A percentile compares a stretch with the other conserved stretches of the same genome.
phyloP scores from a whole-genome alignment of 495 filamentous ascomycete genomes.

The Xylaria flabelliformis region DNA sequence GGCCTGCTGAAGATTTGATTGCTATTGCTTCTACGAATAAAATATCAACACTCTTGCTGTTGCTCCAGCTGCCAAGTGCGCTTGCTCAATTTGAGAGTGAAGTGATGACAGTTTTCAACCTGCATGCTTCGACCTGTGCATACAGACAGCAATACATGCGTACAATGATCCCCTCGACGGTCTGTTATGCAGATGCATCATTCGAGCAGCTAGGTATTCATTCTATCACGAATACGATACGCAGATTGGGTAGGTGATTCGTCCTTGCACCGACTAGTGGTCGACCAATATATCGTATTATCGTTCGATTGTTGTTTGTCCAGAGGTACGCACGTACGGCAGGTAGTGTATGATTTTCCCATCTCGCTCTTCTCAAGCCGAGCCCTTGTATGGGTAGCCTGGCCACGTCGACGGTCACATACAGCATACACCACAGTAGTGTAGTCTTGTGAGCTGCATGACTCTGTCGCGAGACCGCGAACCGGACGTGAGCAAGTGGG shows the following conservation, averaged over 20 bases:
- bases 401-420: conserved; percentile 28
- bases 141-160: neutral
- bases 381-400: neutral
- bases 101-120: conserved; percentile 8
- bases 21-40: conserved; percentile 4
- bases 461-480: conserved; percentile 19
- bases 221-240: conserved; percentile 16
- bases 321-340: neutral
- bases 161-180: conserved; percentile 4
- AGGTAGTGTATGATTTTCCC: neutral
- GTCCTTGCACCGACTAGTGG: neutral
- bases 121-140: conserved; percentile 19
- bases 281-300: neutral
- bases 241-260: neutral
- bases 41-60: conserved; percentile 10
- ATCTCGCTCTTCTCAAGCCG: neutral
- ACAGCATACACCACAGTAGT: conserved; percentile 24
- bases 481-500: conserved; percentile 22
- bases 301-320: conserved; percentile 12
- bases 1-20: neutral
- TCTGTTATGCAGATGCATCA: conserved; percentile 17
- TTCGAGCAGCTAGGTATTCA: conserved; percentile 1
- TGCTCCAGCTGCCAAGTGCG: neutral
- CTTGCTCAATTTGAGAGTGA: neutral
- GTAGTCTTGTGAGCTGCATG: conserved; percentile 23